Base-by-base conservation (phyloP, 2,329 filamentous ascomycete genomes). In the Calonectria pauciramosa region DNA sequence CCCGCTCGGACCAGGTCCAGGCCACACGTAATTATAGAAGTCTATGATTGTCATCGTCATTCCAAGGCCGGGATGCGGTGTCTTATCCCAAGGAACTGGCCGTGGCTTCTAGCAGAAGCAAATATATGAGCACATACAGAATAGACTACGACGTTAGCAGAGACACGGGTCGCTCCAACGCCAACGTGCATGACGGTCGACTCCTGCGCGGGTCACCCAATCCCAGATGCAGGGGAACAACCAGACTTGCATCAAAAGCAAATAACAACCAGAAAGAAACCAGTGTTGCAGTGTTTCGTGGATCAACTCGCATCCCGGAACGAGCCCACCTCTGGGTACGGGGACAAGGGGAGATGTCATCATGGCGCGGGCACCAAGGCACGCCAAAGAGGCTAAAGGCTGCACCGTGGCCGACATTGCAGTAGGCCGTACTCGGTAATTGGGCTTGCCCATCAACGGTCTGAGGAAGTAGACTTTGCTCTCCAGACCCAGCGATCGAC, bases 11-110 rank as follows among this genome's bases (percentile, higher is more conserved):
- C 38, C 69, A 56, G 18, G 30, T 30, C 52, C 30, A 32, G 18
- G 52, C 28, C 52, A 47, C 78, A 80, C 78, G 77, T 80, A 80
- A 80, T 78, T 14, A 36, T 52, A 64, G 68, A 60, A 75, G 75
- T 23, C 11, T 14, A 64, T 59, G 36, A 56, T 54, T 56, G 51
- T 79, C 70, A 74, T 75, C 54, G 49, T 54, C 54, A 63, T 70
- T 74, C 69, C 69, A 41, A 38, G 70, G 71, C 47, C 64, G 52
- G 38, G 47, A 28, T 44, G 47, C 66, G 32, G 69, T 59, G 41
- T 56, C 52, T 67, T 70, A 26, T 63, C 38, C 16, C 60, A 72
- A 72, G 65, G 67, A 79, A 71, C 64, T 47, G n/a, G 34, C 71
- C 68, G 69, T 36, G 44, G 32, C 44, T 70, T 51, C 49, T 44